Evolutionary conservation across 306 rosid genomes (phyloP), one percentile per base, ranked within the genome.

Genomic region (Acacia acuminata): DNA sequence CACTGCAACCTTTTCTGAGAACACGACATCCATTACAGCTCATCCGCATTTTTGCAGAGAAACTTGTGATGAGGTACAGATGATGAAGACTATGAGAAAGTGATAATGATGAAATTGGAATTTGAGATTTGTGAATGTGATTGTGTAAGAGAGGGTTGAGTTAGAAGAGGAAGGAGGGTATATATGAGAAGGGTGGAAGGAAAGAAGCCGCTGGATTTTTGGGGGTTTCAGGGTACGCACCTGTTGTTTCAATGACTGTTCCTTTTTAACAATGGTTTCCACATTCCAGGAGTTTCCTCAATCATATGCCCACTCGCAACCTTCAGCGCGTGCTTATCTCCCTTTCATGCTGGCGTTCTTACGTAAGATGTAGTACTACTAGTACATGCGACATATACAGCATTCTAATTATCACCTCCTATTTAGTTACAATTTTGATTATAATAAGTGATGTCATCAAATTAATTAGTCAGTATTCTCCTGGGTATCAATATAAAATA

Each of bases 21-120:
- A 96, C 93, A 13, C 99, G 85, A 60, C 99, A 96, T 0, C 99
- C 99, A 77, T 96, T 96, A 64, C 99, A 96, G 58, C 98, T 94
- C 97, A 92, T 92, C 79, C 99, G 90, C 99, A 96, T 96, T 91
- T 91, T 77, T 58, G 13, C 27, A 58, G 65, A 58, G 65, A 58
- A 24, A 51, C 10, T 16, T 51, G 58, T 5, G n/a, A 38, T 6
- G 8, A 38, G 42, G 42, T 7, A 38, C 8, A 0, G 42, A 38
- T 38, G 42, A 36, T 36, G 1, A 32, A 3, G 36, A 32, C 36
- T 3, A 0, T 32, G 36, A 32, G 36, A 32, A 32, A 32, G 36
- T 32, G 36, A 36, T 36, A 5, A 38, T 38, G 40, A 38, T 38
- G 42, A 38, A 38, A 45, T 3, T 0, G 19, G 53, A 48, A 48